Percentiles rank a stretch among this genome's conserved stretches.
Conservation (phyloP, 306 rosid genomes). For the Hylodesmum podocarpum region DNA sequence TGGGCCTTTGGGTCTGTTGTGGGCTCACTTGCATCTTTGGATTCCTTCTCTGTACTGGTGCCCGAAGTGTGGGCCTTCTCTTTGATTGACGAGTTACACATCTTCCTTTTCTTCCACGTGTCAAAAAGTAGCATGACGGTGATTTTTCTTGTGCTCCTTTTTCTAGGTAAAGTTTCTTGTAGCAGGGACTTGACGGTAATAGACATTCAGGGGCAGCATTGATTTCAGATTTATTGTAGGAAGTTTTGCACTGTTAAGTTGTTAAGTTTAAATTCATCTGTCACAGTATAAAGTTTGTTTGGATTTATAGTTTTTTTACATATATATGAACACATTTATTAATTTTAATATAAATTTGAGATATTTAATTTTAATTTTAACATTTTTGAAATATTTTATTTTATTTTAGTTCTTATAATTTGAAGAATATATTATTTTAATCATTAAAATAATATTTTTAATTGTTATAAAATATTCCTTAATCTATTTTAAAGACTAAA, state of each 20-base stretch:
- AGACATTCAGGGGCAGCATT: not conserved
- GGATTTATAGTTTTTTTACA: no score
- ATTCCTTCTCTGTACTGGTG: not conserved
- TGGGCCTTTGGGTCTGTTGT: slow-evolving; percentile 10
- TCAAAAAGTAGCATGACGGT: not conserved
- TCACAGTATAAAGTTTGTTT: no score
- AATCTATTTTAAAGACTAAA: no score
- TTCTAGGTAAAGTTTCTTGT: not conserved
- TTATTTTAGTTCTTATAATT: no score
- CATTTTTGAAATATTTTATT: no score
- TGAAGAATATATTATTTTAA: no score
- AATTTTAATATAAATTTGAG: no score
- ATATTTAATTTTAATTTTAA: no score
- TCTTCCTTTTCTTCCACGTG: not conserved
- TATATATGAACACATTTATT: no score
- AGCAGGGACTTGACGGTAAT: not conserved
- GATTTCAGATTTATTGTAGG: not conserved
- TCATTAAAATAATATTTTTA: no score
- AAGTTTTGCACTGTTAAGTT: not conserved
- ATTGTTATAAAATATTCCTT: no score
- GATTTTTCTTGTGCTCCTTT: not conserved
- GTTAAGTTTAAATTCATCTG: not conserved
- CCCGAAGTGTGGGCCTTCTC: not conserved
- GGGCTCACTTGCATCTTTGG: slow-evolving; percentile 16
- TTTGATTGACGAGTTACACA: not conserved